Base-by-base conservation (phyloP, 2,329 filamentous ascomycete species). In the Colletotrichum simmondsii region DNA sequence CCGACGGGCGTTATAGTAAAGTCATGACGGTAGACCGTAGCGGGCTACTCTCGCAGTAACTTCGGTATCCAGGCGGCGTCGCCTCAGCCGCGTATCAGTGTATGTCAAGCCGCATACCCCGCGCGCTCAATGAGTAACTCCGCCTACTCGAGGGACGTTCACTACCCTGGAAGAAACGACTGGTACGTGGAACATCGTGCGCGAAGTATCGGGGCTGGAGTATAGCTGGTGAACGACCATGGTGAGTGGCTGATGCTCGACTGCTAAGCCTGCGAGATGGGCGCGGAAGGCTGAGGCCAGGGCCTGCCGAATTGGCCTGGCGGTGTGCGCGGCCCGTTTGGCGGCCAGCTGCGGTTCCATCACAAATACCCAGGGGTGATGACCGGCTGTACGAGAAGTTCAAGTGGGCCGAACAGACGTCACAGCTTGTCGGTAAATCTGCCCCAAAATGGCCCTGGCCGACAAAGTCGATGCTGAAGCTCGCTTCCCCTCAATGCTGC, bases 251-350 rank as follows among this genome's bases (percentile, higher is more conserved):
- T 12, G 37, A 30, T 52, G 62, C 42, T 57, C 61, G 37, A 71
- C 24, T 54, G 30, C 19, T 35, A 26, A 60, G 26, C 56, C 49
- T 19, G 52, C 35, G 26, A 42, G 57, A 35, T 37, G 65, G 24
- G 46, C 53, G 52, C 37, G 26, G 64, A 46, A 65, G 46, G 42
- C 61, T 60, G 42, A 60, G 30, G 53, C 28, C 49, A 42, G 53
- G 58, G 69, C 11, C 69, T 37, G 12, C 24, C 30, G 30, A 52
- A 53, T 10, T 52, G 60, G 67, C 60, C 71, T 73, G 60, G 67
- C 71, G 61, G 60, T 72, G 66, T 72, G 66, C 71, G 60, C 66
- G 71, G 61, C 67, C 71, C 37, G 46, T 66, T 73, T 53, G 19
- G 62, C 57, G 71, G 24, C 68, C 66, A 35, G 30, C 24, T 70